Base-by-base conservation (phyloP, 345 rosid genomes). In the Schrenkiella parvula region DNA sequence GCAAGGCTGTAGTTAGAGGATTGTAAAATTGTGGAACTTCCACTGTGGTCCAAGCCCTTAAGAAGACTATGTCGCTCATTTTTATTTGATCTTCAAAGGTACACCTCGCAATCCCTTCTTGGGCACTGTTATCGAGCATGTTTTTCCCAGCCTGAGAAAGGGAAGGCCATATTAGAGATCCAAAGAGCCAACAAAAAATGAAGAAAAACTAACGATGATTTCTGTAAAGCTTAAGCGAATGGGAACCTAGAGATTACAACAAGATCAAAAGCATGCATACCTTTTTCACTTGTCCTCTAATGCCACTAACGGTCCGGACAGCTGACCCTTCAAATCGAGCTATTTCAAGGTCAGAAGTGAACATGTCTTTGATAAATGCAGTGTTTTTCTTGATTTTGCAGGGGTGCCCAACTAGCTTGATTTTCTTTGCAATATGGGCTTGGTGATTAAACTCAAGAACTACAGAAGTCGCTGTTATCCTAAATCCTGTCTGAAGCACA, bases 221-320 rank as follows among this genome's bases (percentile, higher is more conserved):
- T 56, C 53, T 3, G 14, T 2, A 34, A 14, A 32, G 46, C 26
- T 47, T 56, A 6, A 51, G 8, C 17, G 17, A 17, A 50, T 17
- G 46, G 52, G 5, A 26, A 43, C 6, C 66, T 38, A 26, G 23
- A 43, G 48, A 56, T 26, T 17, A 64, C 34, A 53, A 26, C 35
- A 53, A 71, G 58, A 48, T 48, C 17, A 43, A 68, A 60, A 64
- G 7, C 50, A 43, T 84, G n/a, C 59, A 29, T 85, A 88, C 97
- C 96, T 86, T 95, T 84, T 95, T 95, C 57, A 91, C 86, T 75
- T 87, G 92, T 47, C 99, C 98, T 10, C 97, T 87, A 66, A 95
- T 91, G 59, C 99, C 98, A 81, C 99, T 91, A 63, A 91, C 99
- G 35, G 99, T 91, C 42, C 81, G 80, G 74, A 91, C 62, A 57